Evolutionary conservation across 495 filamentous ascomycete genomes (phyloP), one percentile per base, ranked within the genome.

Genomic region (Penicillium maclennaniae): DNA sequence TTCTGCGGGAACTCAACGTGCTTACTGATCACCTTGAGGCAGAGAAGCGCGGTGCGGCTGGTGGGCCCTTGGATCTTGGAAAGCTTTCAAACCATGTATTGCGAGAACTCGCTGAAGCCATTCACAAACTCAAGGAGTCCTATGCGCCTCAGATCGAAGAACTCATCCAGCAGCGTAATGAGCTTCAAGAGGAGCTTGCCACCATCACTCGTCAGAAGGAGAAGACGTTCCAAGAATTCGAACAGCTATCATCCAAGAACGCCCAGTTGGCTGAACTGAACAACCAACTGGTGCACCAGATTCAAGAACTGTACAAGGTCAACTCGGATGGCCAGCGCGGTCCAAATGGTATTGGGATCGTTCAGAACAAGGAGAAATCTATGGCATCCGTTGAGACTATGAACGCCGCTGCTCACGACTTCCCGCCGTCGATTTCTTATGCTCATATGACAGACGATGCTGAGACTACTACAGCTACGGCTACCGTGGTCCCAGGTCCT

Each of bases 181-280:
- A 89, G 50, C 74, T 95, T 7, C 72, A 87, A 4, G 89, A 96
- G 47, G 91, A 97, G 69, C 86, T 90, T 56, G 81, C 81, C 26
- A 86, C 83, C 58, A 79, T 95, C 20, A 83, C 87, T 31, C 84
- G 84, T 31, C 83, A 88, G 70, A 89, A 92, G 57, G 92, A 97
- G 65, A 90, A 92, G 69, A 89, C 88, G 52, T 86, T 95, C 67
- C 86, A 92, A 56, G 95, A 99, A 57, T 96, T 95, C 62, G 95
- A 97, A 72, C 88, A 95, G 59, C 77, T 97, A 25, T 92, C 89
- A 17, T 83, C 83, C 50, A 95, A 95, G 78, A 99, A 99, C 62
- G 86, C 88, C 4, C 91, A 97, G 70, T 77, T 99, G 48, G 86
- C 87, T 39, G 91, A 97, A 65, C 73, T 96, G 64, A 97, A 99